Evolutionary conservation across 2,329 filamentous ascomycete species (phyloP), one percentile per base, ranked within the genome.

Genomic region (Botrytis fabae): DNA sequence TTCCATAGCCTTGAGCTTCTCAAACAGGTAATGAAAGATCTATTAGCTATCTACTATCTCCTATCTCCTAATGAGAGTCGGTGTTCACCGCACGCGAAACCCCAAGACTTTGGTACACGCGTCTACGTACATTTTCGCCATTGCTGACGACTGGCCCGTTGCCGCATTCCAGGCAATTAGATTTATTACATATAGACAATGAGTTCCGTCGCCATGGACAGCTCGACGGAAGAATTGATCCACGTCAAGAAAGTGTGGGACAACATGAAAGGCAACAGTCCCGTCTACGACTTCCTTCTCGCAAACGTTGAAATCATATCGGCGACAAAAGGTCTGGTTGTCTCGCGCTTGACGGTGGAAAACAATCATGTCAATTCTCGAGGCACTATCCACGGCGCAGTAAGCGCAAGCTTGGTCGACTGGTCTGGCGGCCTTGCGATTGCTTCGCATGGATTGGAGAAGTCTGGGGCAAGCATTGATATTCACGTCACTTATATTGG

Each of bases 371-470:
- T 93, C 80, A 93, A 93, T 83, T 88, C 88, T 74, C 86, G 88
- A 73, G 87, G 88, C 9, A 88, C 87, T 32, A 85, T 94, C 14
- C 92, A 94, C 82, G 92, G 92, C 75, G 89, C 90, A 66, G 91
- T 92, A 5, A 90, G 89, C 42, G 91, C 91, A 0, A 88, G 91
- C 0, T 85, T 94, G 32, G 86, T 93, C 64, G 92, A 94, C 83
- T 93, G 91, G 87, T 87, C 88, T 9, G 92, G 92, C 59, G 91
- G 92, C 46, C 85, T 94, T 82, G 91, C 91, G 35, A 91, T 94
- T 77, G 89, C 90, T 6, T 87, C 88, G 0, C 89, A 86, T 83
- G 91, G 92, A 75, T 81, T 90, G 73, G 84, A 86, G 44, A 87
- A 86, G 78, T 92, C 90, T 5, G 92, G 92, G 64, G 91, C 92